Base-by-base conservation (phyloP, 768 basidiomycete genomes). In the Suillus spraguei region DNA sequence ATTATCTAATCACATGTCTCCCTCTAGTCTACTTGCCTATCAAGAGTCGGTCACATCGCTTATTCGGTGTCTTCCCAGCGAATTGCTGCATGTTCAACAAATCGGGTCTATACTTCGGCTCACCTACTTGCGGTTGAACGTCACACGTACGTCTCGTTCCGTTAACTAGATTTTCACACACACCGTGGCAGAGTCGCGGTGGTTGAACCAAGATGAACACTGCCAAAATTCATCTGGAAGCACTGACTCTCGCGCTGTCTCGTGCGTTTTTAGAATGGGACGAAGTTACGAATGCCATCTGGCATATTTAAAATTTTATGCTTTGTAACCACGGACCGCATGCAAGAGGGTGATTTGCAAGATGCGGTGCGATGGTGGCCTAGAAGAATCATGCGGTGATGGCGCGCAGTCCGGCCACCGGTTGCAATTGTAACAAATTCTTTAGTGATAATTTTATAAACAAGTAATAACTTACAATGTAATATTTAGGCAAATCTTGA, bases 71-170 rank as follows among this genome's bases (percentile, higher is more conserved):
- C 24, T 46, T 46, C 35, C 42, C 62, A 32, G 41, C 33, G n/a
- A 32, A 17, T 20, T 36, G 41, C n/a, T n/a, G 52, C 39, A 24
- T 20, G 20, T 28, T 28, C 28, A 28, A 32, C 24, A 4, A n/a
- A 36, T 63, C 46, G 62, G 44, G 36, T 41, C 39, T 56, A 44
- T 44, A 46, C 10, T 42, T 58, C 60, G 60, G 60, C 60, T 61
- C 33, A 28, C 24, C 36, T 54, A 13, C 41, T 53, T 33, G 44
- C 11, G 46, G 13, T 32, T 50, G 33, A 28, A 22, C 22, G 8
- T 44, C 33, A 28, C 35, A 54, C 39, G 32, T n/a, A n/a, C n/a
- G n/a, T n/a, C n/a, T n/a, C n/a, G n/a, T n/a, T n/a, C n/a, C n/a
- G n/a, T n/a, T n/a, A n/a, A n/a, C n/a, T n/a, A n/a, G n/a, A n/a